Conservation (phyloP, 2,329 filamentous ascomycete genomes). For the Talaromyces funiculosus region DNA sequence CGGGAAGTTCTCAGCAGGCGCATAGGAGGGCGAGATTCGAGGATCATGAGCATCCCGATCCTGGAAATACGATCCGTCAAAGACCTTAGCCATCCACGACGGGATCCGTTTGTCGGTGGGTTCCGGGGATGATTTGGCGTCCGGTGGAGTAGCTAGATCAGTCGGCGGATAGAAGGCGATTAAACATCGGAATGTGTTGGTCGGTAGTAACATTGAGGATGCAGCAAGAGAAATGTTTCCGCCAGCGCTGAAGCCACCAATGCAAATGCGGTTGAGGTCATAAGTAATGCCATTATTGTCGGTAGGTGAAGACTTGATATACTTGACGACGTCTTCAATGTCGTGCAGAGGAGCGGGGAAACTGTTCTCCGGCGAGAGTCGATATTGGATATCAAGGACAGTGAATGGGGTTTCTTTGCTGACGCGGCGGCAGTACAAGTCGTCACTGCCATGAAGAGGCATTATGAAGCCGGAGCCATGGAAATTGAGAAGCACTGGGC, state of each 20-base stretch:
- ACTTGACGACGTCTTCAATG: conserved; percentile 39
- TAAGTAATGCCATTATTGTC: conserved; percentile 21
- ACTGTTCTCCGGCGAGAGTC: conserved; percentile 43
- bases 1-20: conserved; percentile 25
- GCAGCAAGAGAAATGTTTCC: conserved; percentile 34
- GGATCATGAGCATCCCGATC: conserved; percentile 22
- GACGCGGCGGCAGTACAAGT: conserved; percentile 44
- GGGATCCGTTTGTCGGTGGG: conserved; percentile 21
- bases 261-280: conserved; percentile 24
- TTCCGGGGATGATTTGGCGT: conserved; percentile 13
- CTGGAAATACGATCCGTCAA: conserved; percentile 24
- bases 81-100: conserved; percentile 19
- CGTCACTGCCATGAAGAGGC: conserved; percentile 21
- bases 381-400: conserved; percentile 45
- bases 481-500: conserved; percentile 6
- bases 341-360: conserved; percentile 46
- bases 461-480: conserved; percentile 11
- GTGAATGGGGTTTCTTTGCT: conserved; percentile 38
- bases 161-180: conserved; percentile 30
- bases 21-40: conserved; percentile 26
- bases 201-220: conserved; percentile 17
- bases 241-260: conserved; percentile 40
- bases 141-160: conserved; percentile 18
- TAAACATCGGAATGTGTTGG: conserved; percentile 13
- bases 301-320: conserved; percentile 9